Evolutionary conservation across 495 filamentous ascomycete genomes (phyloP), one percentile per base, ranked within the genome.

Genomic region (Neurospora sp.): DNA sequence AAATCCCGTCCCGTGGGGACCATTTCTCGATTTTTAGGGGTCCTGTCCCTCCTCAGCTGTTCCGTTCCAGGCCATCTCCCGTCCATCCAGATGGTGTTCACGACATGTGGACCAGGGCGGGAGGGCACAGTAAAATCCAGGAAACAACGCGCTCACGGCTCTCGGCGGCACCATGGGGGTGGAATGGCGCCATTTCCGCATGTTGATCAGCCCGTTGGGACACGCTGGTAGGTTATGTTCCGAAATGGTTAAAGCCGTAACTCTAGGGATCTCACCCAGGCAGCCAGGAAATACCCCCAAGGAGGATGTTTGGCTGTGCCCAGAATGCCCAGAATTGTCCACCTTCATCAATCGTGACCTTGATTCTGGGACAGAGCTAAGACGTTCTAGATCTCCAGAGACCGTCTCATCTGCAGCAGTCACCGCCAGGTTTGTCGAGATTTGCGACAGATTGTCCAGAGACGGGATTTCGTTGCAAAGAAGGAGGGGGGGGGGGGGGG

Each of bases 321-420:
- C 71, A 69, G n/a, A n/a, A 45, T 12, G 71, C 9, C 71, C 41
- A 72, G 18, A 69, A n/a, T 68, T 35, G 53, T 31, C 8, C 14
- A 18, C 69, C 44, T 71, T 39, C 27, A 61, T 68, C 39, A 59
- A 72, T 40, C 65, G 70, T 71, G 40, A 31, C 78, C 77, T 74
- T 78, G 77, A 77, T 77, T 59, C 68, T 74, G 69, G 71, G 70
- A 75, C 35, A 47, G 18, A 71, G 35, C 31, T 65, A 22, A 53
- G 8, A 39, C 9, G 77, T 74, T 77, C 78, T 74, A 78, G 78
- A 76, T 61, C 75, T 35, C 22, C 69, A 16, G 71, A 75, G 78
- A 76, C 77, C 74, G 75, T 70, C 74, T 72, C 74, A 38, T 74
- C 35, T 65, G 53, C 53, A 65, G 14, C 22, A 65, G 53, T 35